These are phyloP conservation scores for Lyophyllum atratum DNA, from an alignment of 768 basidiomycete species.

Conservation along the genomic window DNA sequence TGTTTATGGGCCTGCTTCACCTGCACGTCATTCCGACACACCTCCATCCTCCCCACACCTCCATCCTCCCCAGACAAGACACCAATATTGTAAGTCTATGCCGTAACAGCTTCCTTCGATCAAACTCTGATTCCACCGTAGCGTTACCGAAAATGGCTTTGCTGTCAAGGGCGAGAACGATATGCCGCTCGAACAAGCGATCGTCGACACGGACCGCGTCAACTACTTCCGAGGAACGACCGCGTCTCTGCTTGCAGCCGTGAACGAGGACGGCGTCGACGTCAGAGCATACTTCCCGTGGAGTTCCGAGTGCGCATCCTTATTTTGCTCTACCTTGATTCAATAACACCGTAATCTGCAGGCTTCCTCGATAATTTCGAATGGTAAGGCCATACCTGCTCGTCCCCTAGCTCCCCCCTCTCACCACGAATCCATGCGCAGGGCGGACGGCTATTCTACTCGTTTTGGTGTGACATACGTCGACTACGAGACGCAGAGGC, in stretches of 20 bases:
- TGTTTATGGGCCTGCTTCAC: not conserved
- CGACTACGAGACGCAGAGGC: conserved; percentile 67
- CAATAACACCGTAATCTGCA: conserved; percentile 21
- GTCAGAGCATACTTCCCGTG: conserved; percentile 67
- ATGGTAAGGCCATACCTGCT: conserved; percentile 47
- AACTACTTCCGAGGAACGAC: conserved; percentile 67
- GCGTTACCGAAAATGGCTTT: conserved; percentile 78
- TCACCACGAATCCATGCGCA: not conserved
- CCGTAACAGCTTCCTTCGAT: not conserved
- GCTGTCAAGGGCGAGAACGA: conserved; percentile 64
- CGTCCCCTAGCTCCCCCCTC: no score
- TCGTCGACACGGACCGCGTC: conserved; percentile 63
- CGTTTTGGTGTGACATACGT: conserved; percentile 67
- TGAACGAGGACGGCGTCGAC: conserved; percentile 64
- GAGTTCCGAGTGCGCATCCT: conserved; percentile 53
- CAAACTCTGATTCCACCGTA: conserved; percentile 20
- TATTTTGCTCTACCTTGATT: not conserved
- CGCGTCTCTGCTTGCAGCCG: conserved; percentile 52
- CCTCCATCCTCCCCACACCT: no score
- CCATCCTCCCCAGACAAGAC: no score
- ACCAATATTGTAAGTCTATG: conserved; percentile 36
- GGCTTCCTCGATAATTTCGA: conserved; percentile 75
- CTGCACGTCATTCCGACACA: no score
- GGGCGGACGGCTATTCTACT: conserved; percentile 57
- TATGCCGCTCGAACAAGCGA: conserved; percentile 52